phyloP scores from a whole-genome alignment of 2,329 filamentous ascomycete species.

The Penicillium freii region DNA sequence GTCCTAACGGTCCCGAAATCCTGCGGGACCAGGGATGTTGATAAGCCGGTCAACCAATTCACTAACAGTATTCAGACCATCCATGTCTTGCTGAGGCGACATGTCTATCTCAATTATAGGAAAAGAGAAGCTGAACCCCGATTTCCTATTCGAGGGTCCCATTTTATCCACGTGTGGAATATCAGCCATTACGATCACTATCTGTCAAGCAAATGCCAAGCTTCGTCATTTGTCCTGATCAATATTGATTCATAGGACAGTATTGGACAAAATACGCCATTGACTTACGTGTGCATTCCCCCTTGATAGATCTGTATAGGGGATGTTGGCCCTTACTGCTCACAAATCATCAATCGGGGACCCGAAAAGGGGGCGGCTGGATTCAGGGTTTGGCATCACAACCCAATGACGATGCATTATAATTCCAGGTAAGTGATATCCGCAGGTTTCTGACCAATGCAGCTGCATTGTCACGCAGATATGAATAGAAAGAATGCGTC shows the following conservation, averaged over 20 bases:
- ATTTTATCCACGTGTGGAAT: neutral
- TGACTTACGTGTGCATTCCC: constrained; percentile 10
- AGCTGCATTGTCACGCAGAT: constrained; percentile 12
- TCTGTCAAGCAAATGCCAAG: constrained; percentile 21
- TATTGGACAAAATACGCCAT: constrained; percentile 5
- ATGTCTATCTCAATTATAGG: constrained; percentile 1
- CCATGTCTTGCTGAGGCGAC: constrained; percentile 8
- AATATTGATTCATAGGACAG: constrained; percentile 5
- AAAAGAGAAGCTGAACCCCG: neutral
- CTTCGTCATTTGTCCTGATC: constrained; percentile 1
- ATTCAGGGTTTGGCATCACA: neutral
- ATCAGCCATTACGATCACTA: neutral
- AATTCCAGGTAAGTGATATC: neutral
- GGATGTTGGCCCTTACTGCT: constrained; percentile 8
- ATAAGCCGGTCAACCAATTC: constrained; percentile 10
- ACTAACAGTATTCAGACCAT: constrained; percentile 3
- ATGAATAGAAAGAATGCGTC: constrained; percentile 18
- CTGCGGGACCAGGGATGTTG: constrained; percentile 9
- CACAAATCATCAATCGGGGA: neutral
- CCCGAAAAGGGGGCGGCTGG: constrained; percentile 6
- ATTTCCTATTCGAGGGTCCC: neutral
- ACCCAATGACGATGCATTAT: constrained; percentile 7
- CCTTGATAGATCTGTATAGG: constrained; percentile 12
- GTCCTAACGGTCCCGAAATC: neutral
- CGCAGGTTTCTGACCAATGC: constrained; percentile 7